Evolutionary conservation across 2,329 filamentous ascomycete species (phyloP).

Genomic region (Microdochium bolleyi): DNA sequence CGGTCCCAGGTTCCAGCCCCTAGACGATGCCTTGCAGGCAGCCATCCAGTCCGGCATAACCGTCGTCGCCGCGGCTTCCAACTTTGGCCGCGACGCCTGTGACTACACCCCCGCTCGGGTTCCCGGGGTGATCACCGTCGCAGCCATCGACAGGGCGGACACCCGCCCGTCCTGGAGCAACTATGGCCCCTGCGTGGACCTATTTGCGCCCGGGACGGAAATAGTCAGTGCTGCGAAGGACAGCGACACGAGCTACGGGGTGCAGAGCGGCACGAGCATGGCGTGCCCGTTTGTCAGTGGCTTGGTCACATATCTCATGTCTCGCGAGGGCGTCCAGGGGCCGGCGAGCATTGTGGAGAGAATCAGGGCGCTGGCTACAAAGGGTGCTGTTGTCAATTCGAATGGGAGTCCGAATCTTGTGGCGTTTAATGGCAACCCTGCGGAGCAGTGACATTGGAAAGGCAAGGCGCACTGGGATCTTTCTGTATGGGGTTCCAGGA

Average conservation of each 20-base stretch:
- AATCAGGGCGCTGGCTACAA: not conserved
- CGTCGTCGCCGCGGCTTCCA: conserved; percentile 49
- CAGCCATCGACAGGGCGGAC: conserved; percentile 32
- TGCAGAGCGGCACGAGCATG: conserved; percentile 54
- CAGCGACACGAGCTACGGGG: conserved; percentile 25
- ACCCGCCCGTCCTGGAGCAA: conserved; percentile 38
- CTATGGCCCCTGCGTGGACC: conserved; percentile 34
- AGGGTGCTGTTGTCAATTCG: not conserved
- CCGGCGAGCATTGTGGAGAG: not conserved
- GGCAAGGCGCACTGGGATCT: too few relatives aligned
- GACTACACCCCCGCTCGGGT: conserved; percentile 39
- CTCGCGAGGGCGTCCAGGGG: conserved; percentile 1
- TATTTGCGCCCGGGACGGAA: conserved; percentile 33
- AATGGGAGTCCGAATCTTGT: not conserved
- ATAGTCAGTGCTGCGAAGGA: conserved; percentile 34
- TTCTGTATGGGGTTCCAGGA: too few relatives aligned
- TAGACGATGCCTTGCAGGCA: conserved; percentile 41
- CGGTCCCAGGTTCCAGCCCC: conserved; percentile 30
- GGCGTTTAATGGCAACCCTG: not conserved
- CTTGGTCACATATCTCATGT: conserved; percentile 47
- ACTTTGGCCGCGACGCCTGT: conserved; percentile 30
- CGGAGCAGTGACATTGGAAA: not conserved
- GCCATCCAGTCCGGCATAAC: conserved; percentile 39
- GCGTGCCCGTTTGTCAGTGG: conserved; percentile 53
- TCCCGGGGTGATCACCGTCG: conserved; percentile 42